phyloP scores from a whole-genome alignment of 2,329 filamentous ascomycete species.

The Fusarium nanum region DNA sequence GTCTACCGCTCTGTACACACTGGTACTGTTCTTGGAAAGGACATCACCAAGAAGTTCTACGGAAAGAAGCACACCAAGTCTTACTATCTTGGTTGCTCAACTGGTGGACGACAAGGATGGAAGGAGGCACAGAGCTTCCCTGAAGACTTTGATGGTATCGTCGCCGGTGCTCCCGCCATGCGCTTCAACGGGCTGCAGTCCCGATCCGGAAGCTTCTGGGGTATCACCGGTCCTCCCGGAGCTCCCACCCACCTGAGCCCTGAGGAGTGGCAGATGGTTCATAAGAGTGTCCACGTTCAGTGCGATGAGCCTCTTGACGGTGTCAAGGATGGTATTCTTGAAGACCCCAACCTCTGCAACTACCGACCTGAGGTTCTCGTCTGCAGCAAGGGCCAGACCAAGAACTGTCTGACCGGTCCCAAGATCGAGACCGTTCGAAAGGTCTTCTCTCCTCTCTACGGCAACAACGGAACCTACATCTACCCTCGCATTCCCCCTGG shows the following conservation, averaged over 20 bases:
- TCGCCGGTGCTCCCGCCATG: conserved; percentile 61
- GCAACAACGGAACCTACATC: conserved; percentile 48
- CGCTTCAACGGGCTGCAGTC: conserved; percentile 50
- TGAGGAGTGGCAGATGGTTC: conserved; percentile 56
- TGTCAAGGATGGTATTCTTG: conserved; percentile 61
- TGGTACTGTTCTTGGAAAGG: conserved; percentile 28
- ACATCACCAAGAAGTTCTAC: conserved; percentile 56
- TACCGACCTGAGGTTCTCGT: conserved; percentile 57
- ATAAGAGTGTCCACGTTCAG: conserved; percentile 57
- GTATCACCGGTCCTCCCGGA: conserved; percentile 12
- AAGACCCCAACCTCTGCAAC: conserved; percentile 58
- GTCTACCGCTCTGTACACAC: conserved; percentile 39
- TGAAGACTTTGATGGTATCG: conserved; percentile 65
- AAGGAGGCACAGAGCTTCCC: conserved; percentile 66
- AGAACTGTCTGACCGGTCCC: conserved; percentile 14
- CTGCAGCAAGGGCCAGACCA: conserved; percentile 44
- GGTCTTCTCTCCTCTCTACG: conserved; percentile 33
- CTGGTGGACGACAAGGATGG: conserved; percentile 69
- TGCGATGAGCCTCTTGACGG: conserved; percentile 63
- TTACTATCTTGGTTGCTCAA: conserved; percentile 70
- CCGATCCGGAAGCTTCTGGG: conserved; percentile 24
- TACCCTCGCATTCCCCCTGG: conserved; percentile 34
- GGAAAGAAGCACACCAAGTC: conserved; percentile 54
- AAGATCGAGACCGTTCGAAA: conserved; percentile 25
- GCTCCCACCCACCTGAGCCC: conserved; percentile 37